phyloP scores from a whole-genome alignment of 495 filamentous ascomycete genomes.

The Neurospora africana region DNA sequence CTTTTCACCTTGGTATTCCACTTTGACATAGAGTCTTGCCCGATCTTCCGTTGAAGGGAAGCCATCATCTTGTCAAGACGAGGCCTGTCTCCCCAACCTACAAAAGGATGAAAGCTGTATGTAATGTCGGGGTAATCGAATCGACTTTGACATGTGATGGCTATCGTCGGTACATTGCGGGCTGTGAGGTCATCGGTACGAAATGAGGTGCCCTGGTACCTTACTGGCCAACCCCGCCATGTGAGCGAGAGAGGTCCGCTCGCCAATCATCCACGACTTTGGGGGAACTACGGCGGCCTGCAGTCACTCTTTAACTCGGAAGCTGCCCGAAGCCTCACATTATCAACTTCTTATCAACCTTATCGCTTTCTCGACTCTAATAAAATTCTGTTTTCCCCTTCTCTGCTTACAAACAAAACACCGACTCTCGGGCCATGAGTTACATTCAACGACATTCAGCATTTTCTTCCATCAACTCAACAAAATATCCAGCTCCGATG shows the following conservation, averaged over 20 bases:
- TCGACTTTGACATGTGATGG: neutral
- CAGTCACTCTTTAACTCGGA: neutral
- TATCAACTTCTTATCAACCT: neutral
- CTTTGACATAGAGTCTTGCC: neutral
- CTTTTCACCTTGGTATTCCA: neutral
- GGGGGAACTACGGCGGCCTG: neutral
- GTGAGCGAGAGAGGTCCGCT: neutral
- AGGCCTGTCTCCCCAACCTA: neutral
- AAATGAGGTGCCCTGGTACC: neutral
- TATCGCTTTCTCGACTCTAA: neutral
- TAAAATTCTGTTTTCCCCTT: neutral
- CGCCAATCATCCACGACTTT: neutral
- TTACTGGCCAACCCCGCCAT: neutral
- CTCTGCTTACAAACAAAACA: neutral
- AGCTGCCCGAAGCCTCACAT: neutral
- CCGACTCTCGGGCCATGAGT: neutral
- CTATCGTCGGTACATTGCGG: neutral
- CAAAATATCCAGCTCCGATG: neutral
- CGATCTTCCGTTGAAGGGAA: neutral
- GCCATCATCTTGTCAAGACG: neutral
- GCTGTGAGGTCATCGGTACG: neutral
- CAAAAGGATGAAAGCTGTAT: neutral
- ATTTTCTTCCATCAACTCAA: neutral
- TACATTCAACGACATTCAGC: neutral
- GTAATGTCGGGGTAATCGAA: neutral